phyloP scores from a whole-genome alignment of 2,329 filamentous ascomycete genomes.

The Aspergillus floridensis region DNA sequence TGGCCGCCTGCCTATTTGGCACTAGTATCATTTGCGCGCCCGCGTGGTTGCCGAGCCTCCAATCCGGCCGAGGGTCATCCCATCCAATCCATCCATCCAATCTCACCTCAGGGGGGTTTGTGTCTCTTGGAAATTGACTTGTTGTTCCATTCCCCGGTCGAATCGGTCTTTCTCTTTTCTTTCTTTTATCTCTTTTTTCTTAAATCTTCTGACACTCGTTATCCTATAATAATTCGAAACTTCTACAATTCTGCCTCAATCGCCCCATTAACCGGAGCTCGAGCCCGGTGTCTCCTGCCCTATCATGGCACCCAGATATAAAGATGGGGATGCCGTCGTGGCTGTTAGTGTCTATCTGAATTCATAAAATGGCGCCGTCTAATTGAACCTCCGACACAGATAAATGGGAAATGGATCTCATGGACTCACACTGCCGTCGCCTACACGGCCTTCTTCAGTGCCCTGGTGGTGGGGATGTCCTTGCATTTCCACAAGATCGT shows the following conservation, averaged over 20 bases:
- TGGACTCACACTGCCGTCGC: constrained; percentile 81
- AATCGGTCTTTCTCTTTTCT: constrained; percentile 22
- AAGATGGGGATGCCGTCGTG: constrained; percentile 62
- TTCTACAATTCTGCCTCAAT: constrained; percentile 11
- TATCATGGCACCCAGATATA: constrained; percentile 60
- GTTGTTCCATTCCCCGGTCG: constrained; percentile 17
- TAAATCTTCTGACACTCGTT: constrained; percentile 23
- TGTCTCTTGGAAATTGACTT: constrained; percentile 15
- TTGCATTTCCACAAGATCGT: constrained; percentile 98
- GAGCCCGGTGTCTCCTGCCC: constrained; percentile 24
- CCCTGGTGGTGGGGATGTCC: constrained; percentile 72
- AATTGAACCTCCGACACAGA: constrained; percentile 40
- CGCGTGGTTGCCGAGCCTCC: constrained; percentile 18
- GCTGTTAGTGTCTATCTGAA: constrained; percentile 46
- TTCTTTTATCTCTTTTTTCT: constrained; percentile 22
- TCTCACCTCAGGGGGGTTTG: constrained; percentile 30
- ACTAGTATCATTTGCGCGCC: constrained; percentile 18
- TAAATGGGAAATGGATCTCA: constrained; percentile 88
- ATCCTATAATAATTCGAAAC: constrained; percentile 16
- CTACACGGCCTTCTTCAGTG: constrained; percentile 81
- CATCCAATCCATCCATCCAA: constrained; percentile 26
- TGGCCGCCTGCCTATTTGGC: constrained; percentile 16
- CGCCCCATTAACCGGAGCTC: constrained; percentile 14
- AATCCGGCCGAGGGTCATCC: constrained; percentile 10
- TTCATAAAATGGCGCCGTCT: constrained; percentile 7